Base-by-base conservation (phyloP, 306 rosid genomes). In the Psophocarpus tetragonolobus region DNA sequence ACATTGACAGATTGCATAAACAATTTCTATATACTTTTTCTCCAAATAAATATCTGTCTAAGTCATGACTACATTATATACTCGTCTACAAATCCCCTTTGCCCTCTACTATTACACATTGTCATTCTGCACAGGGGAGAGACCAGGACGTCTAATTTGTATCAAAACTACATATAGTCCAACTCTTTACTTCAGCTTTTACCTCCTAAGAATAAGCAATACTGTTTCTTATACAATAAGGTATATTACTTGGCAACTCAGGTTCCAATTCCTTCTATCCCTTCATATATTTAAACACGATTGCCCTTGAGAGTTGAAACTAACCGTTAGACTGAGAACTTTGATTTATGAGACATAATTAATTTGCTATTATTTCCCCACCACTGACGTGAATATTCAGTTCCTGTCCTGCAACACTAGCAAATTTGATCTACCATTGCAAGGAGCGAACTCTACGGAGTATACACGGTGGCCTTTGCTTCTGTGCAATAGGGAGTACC, bases 401-500 rank as follows among this genome's bases (percentile, higher is more conserved):
- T 75, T 74, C 67, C 67, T 21, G 5, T 33, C 26, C 69, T 36
- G 69, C 79, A 74, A 45, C 70, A 62, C 78, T 57, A 78, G 79
- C 82, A 76, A 81, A 42, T 66, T 68, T 45, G 21, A 65, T 74
- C 90, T 91, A 95, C 98, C 97, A 95, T 73, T 89, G 58, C 81
- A 75, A 70, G 27, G 97, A 92, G 58, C 62, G 81, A 74, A 87
- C 85, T 61, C 97, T 86, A 2, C 97, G 89, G 23, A 92, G 94
- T 35, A 54, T 78, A 39, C 85, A 93, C 0, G 89, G 88, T 4
- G 91, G 96, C 74, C 74, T 81, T 78, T 80, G 92, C 90, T 88
- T 88, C 85, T 95, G 97, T 36, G 72, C 91, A 35, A 89, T 26
- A 6, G 97, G 98, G 41, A 95, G 86, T 39, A 95, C 76, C 14